Conservation (phyloP, 2,329 filamentous ascomycete species). For the Colletotrichum nymphaeae region DNA sequence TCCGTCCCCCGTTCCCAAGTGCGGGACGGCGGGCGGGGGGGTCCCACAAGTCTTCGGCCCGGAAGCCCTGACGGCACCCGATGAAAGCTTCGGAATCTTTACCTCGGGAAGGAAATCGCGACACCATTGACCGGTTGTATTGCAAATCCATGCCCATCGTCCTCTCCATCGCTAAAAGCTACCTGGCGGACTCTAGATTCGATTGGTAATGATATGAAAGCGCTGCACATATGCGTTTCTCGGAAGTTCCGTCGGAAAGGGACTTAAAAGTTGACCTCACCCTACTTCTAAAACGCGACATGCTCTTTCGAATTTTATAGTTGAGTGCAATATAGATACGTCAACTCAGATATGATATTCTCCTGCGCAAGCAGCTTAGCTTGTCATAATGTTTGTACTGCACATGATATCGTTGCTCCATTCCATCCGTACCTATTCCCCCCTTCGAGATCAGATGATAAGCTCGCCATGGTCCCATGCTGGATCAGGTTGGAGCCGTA, state of each 20-base stretch:
- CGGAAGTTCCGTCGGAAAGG: background rate
- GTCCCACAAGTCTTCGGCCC: slow-evolving; percentile 21
- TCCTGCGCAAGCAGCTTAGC: no score
- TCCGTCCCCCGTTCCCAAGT: background rate
- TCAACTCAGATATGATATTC: no score
- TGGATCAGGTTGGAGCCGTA: no score
- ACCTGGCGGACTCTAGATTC: background rate
- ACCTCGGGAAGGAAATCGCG: background rate
- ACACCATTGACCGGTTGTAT: background rate
- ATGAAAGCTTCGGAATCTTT: slow-evolving; percentile 3
- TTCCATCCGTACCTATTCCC: no score
- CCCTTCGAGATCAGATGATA: no score
- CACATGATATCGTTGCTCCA: no score
- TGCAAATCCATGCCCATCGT: background rate
- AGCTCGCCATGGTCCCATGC: no score
- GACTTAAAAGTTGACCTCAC: no score
- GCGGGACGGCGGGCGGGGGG: background rate
- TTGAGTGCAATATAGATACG: no score
- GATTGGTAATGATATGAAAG: background rate
- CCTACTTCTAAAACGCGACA: no score
- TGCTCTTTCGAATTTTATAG: no score
- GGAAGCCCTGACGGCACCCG: slow-evolving; percentile 18
- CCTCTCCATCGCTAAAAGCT: background rate
- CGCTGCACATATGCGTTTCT: background rate
- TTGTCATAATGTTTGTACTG: no score